phyloP scores from a whole-genome alignment of 208 protist genomes.

The Leptomonas seymouri region DNA sequence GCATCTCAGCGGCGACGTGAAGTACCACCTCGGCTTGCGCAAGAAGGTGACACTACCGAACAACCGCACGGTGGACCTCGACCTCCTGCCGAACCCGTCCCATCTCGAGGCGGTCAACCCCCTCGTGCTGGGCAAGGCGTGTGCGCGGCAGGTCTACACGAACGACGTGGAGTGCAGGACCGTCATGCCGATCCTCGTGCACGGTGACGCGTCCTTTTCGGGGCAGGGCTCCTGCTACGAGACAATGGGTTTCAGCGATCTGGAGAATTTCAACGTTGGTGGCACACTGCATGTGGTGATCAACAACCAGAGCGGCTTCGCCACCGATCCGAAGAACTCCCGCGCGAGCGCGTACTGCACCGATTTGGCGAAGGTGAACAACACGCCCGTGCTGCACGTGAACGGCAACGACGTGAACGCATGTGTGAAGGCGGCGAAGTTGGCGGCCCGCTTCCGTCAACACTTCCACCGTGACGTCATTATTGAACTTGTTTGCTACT shows the following conservation, averaged over 20 bases:
- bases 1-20: constrained; percentile 93
- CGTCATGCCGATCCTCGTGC: constrained; percentile 93
- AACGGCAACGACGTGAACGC: constrained; percentile 98
- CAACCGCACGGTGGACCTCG: constrained; percentile 92
- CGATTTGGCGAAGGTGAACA: constrained; percentile 96
- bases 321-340: constrained; percentile 93
- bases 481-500: constrained; percentile 98
- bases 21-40: constrained; percentile 97
- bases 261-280: constrained; percentile 96
- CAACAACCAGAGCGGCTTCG: constrained; percentile 99
- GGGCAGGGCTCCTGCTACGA: constrained; percentile 98
- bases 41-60: constrained; percentile 68
- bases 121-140: constrained; percentile 97
- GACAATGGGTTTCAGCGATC: constrained; percentile 94
- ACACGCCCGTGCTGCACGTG: constrained; percentile 97
- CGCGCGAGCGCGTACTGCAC: constrained; percentile 97
- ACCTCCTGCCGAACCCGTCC: constrained; percentile 98
- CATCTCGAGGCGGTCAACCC: constrained; percentile 99
- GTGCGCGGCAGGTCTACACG: constrained; percentile 92
- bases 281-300: constrained; percentile 99
- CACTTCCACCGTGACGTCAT: constrained; percentile 96
- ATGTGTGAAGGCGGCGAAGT: constrained; percentile 85
- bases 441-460: constrained; percentile 94
- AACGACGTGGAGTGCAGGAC: constrained; percentile 74
- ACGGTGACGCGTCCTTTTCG: constrained; percentile 98